Evolutionary conservation across 2,329 filamentous ascomycete species (phyloP), one percentile per base, ranked within the genome.

Genomic region (Hymenoscyphus scutula): DNA sequence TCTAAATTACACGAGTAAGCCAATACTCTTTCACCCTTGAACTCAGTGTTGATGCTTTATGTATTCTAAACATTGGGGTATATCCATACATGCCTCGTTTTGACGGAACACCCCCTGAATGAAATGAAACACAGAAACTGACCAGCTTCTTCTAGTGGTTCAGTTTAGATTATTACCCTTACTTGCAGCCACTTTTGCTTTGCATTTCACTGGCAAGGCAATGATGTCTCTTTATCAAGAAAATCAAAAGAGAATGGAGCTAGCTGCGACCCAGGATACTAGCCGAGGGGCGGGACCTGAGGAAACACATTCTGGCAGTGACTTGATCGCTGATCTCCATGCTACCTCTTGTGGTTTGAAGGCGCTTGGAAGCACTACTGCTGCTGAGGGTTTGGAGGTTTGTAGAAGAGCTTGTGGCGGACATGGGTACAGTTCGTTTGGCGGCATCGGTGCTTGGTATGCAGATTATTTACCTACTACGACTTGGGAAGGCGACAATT

Each of bases 261-360:
- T 75, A 61, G 72, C 76, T 62, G 77, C 76, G 70, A 57, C 56
- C n/a, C 71, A 77, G 19, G 76, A 78, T 62, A 72, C 75, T 0
- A 78, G 76, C 56, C 81, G 88, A 30, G 84, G 82, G 5, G 82
- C 87, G 29, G 88, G 87, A 1, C 88, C 88, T 0, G 89, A 91
- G 73, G 86, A 90, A 75, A 81, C 85, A 2, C 81, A 84, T 61
- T 81, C 86, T 1, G 87, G 86, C 48, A 86, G 85, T 45, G 88
- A 90, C 65, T 77, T 89, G 32, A 78, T 92, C 32, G 89, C 90
- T 0, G 89, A 92, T 72, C 78, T 92, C 54, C 89, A 92, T 75
- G 89, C 89, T 57, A 90, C 89, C 1, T 91, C 89, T 3, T 92
- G 89, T 70, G 89, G 89, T 48, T 78, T 92, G 56, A 92, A 92